Base-by-base conservation (phyloP, 805 yeast genomes). In the Scheffersomyces spartinae region DNA sequence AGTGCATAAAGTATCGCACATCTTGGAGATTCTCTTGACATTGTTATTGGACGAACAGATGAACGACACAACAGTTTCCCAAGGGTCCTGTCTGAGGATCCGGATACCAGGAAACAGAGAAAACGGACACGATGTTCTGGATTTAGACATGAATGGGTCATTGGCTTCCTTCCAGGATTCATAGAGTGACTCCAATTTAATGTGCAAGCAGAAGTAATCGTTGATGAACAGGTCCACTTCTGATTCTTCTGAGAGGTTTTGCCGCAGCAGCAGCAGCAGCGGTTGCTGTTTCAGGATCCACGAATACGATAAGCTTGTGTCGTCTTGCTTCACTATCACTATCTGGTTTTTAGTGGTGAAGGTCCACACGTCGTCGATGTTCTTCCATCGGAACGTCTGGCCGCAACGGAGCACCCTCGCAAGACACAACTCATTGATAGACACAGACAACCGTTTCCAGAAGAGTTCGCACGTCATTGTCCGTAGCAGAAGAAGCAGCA, bases 1-100 rank as follows among this genome's bases (percentile, higher is more conserved):
- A 1, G 54, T 40, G 42, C 94, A 77, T 18, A 91, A 54, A 23
- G 66, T 65, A 35, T 82, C 83, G 47, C 95, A 91, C 95, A 91
- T 85, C 40, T 78, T 77, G 2, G 94, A 79, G 23, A 91, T 91
- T 18, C 98, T 63, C 43, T 88, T 84, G 27, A 91, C 91, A 42
- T 91, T 91, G 52, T 91, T 91, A 49, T 91, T 91, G n/a, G 94
- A 76, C 2, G 95, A 83, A 52, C 97, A 91, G 7, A 91, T 91
- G 36, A 88, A 91, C 2, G 91, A 80, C 11, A 88, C 56, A 23
- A 85, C 57, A 21, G 88, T 84, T 39, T 91, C 98, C 97, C 97
- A 91, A 0, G 98, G 97, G 36, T 88, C 95, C 48, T 91, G 97
- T 18, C 86, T 64, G 15, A 91, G 62, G 34, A 88, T 83, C 16